phyloP scores from a whole-genome alignment of 2,329 filamentous ascomycete species.

The Fusarium sulawesiense region DNA sequence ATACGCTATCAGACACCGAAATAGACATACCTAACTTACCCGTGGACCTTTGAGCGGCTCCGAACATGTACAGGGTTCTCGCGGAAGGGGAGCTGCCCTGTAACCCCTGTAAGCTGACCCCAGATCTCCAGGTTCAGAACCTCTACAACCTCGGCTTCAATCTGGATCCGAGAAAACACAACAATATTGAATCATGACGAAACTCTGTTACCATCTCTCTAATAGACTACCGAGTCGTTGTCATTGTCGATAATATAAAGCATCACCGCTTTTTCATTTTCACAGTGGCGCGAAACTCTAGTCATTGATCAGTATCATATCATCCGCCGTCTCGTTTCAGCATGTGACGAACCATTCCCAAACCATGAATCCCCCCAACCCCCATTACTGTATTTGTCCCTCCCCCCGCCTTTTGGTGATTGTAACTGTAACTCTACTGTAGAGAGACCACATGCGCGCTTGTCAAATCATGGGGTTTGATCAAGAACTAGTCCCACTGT shows the following conservation, averaged over 20 bases:
- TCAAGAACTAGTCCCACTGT: conserved; percentile 22
- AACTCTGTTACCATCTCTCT: not conserved
- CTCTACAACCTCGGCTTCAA: conserved; percentile 23
- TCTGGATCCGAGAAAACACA: conserved; percentile 2
- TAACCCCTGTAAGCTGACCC: conserved; percentile 28
- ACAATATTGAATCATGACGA: conserved; percentile 8
- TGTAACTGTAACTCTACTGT: not conserved
- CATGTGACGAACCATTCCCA: conserved; percentile 17
- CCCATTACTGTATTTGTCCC: not conserved
- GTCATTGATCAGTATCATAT: not conserved
- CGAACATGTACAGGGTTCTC: conserved; percentile 3
- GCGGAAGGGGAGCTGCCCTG: not conserved
- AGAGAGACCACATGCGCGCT: conserved; percentile 24
- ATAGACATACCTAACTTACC: not conserved
- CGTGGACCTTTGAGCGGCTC: not conserved
- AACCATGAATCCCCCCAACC: not conserved
- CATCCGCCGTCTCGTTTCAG: not conserved
- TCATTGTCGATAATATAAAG: not conserved
- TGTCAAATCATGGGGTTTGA: conserved; percentile 37
- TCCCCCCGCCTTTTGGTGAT: not conserved
- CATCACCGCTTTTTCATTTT: not conserved
- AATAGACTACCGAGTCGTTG: not conserved
- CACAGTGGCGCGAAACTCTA: conserved; percentile 26
- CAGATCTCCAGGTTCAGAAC: conserved; percentile 16
- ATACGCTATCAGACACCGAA: not conserved